Conservation (phyloP, 1,284 basidiomycete genomes). For the Pterulicium gracile region DNA sequence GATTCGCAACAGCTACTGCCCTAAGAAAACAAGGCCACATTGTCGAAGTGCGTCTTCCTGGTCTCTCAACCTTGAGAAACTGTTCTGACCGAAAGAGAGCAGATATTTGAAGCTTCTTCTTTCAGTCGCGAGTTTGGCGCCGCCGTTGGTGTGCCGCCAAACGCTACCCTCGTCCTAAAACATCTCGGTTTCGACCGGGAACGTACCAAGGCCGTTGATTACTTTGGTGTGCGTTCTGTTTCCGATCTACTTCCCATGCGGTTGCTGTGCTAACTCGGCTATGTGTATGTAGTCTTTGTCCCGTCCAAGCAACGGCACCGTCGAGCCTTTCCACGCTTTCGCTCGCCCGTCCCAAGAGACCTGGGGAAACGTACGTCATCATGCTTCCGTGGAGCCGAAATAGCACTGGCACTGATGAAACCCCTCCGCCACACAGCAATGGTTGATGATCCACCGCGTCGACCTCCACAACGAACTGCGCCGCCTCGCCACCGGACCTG, state of each 20-base stretch:
- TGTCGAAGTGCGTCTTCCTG: not conserved
- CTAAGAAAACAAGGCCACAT: not conserved
- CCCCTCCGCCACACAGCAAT: conserved; percentile 4
- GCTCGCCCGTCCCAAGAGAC: not conserved
- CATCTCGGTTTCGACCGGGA: not conserved
- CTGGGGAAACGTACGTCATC: not conserved
- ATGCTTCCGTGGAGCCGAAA: not conserved
- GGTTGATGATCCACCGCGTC: conserved; percentile 8
- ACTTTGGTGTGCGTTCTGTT: not conserved
- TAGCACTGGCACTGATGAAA: not conserved
- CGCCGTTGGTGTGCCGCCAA: not conserved
- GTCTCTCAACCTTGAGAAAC: not conserved
- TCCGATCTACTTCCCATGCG: no score
- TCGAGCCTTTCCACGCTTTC: not conserved
- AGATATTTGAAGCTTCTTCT: not conserved
- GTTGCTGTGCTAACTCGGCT: no score
- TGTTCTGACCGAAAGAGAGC: not conserved
- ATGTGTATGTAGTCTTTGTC: not conserved
- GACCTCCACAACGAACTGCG: conserved; percentile 9
- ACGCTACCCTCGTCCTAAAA: not conserved
- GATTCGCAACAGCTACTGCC: not conserved
- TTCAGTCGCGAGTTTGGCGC: not conserved
- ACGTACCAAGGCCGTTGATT: not conserved
- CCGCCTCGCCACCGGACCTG: conserved; percentile 6
- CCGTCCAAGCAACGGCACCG: not conserved